Conservation (phyloP, 345 rosid genomes). For the Euphorbia peplus region DNA sequence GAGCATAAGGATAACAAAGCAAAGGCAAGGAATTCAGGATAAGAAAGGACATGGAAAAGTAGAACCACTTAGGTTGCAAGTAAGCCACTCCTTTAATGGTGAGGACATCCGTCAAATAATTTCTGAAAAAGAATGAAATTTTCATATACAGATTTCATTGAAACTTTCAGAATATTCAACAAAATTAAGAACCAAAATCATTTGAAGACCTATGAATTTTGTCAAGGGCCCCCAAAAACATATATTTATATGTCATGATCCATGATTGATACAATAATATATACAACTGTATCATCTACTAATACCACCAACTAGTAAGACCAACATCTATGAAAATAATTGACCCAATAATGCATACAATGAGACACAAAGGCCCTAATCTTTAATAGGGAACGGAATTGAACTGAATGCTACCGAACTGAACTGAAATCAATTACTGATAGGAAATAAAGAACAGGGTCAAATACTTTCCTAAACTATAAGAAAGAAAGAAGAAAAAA, state of each 20-base stretch:
- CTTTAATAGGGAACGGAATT: too few relatives aligned
- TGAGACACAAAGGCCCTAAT: background rate
- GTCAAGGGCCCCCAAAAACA: background rate
- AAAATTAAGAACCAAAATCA: background rate
- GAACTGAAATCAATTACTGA: too few relatives aligned
- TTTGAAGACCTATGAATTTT: background rate
- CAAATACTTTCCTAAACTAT: background rate
- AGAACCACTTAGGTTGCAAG: slow-evolving; percentile 13
- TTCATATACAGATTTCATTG: background rate
- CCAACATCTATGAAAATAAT: slow-evolving; percentile 11
- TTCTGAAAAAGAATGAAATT: too few relatives aligned
- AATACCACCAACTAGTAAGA: slow-evolving; percentile 3
- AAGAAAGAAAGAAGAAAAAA: background rate
- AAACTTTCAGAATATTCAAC: background rate
- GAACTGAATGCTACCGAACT: too few relatives aligned
- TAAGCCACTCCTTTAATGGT: background rate
- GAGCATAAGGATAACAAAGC: slow-evolving; percentile 4
- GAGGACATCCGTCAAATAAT: background rate
- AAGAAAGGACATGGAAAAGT: slow-evolving; percentile 5
- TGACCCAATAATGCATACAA: slow-evolving; percentile 8
- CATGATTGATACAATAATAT: slow-evolving; percentile 5
- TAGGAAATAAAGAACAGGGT: too few relatives aligned
- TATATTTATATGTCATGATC: background rate
- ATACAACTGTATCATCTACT: slow-evolving; percentile 12
- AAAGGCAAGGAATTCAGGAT: background rate